phyloP scores from a whole-genome alignment of 768 basidiomycete species.

The Cubamyces sp. region DNA sequence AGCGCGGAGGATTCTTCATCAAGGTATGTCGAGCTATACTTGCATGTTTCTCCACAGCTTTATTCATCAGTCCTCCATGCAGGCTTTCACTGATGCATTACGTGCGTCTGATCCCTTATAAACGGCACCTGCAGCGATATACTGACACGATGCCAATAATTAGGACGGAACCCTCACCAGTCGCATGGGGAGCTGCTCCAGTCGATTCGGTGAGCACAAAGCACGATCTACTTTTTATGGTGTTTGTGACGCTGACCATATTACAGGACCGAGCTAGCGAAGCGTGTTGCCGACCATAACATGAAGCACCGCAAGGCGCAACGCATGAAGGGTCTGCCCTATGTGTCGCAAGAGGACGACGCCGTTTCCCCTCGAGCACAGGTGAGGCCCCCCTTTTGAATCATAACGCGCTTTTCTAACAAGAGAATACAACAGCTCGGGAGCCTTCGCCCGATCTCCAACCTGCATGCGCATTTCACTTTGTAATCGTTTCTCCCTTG shows the following conservation, averaged over 20 bases:
- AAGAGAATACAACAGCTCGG: background rate
- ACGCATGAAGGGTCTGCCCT: background rate
- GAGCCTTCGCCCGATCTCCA: slow-evolving; percentile 7
- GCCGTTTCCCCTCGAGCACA: slow-evolving; percentile 8
- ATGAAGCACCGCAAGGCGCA: background rate
- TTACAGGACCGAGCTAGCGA: slow-evolving; percentile 20
- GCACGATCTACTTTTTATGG: background rate
- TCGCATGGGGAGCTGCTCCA: slow-evolving; percentile 20
- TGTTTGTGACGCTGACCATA: background rate
- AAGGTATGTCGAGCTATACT: slow-evolving; percentile 13
- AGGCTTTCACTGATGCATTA: slow-evolving; percentile 28
- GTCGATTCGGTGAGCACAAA: slow-evolving; percentile 16
- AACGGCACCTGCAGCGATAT: no score
- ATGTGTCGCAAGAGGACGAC: background rate
- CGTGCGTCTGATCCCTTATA: slow-evolving; percentile 3
- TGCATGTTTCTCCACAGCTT: background rate
- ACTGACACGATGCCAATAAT: background rate
- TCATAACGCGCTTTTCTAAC: background rate
- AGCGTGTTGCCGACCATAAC: slow-evolving; percentile 19
- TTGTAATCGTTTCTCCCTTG: background rate
- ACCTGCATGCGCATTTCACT: background rate
- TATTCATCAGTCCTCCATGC: background rate
- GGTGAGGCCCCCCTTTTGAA: background rate
- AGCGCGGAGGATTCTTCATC: slow-evolving; percentile 27
- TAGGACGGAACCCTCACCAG: slow-evolving; percentile 19